Base-by-base conservation (phyloP, 2,329 filamentous ascomycete genomes). In the Fusarium udum region DNA sequence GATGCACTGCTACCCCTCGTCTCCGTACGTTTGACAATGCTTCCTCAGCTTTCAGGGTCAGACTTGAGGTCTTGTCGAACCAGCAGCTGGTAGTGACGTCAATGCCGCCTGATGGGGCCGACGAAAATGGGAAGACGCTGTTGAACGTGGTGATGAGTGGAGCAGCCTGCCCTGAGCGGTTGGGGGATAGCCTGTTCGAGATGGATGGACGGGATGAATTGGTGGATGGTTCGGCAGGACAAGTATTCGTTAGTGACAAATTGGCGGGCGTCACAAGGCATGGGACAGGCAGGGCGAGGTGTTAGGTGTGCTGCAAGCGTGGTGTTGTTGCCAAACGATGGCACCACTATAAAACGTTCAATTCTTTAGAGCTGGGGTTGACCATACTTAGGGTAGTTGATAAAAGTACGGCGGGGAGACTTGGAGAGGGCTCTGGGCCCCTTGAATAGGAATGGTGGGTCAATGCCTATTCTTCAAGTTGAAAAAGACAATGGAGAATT, bases 21-120 rank as follows among this genome's bases (percentile, higher is more conserved):
- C 55, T 53, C 60, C 57, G 64, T 62, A 66, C 63, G 62, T 69
- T 69, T 43, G 61, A 53, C 49, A 49, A 31, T 48, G 66, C 53
- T 53, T 52, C 39, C 53, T 73, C 45, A 69, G 63, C 51, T 49
- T 55, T 57, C 52, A 55, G 58, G 58, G 71, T 61, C 51, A 40
- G 57, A 60, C 52, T 59, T 59, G 65, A 61, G 43, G 55, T 36
- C 51, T 61, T 52, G 62, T 65, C 53, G 53, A 59, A 64, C 56
- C 59, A 72, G 62, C 58, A 48, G 60, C 57, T 43, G 48, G 37
- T 61, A 46, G 69, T 78, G 76, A 78, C 76, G 76, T 78, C 76
- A 77, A 78, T 75, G 76, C 76, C 76, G 73, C 75, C 76, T 78
- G 76, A 78, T 75, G 71, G 66, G 46, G 53, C 34, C 42, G 46